Evolutionary conservation across 1,284 basidiomycete species (phyloP), one percentile per base, ranked within the genome.

Genomic region (Golubevia sp.): DNA sequence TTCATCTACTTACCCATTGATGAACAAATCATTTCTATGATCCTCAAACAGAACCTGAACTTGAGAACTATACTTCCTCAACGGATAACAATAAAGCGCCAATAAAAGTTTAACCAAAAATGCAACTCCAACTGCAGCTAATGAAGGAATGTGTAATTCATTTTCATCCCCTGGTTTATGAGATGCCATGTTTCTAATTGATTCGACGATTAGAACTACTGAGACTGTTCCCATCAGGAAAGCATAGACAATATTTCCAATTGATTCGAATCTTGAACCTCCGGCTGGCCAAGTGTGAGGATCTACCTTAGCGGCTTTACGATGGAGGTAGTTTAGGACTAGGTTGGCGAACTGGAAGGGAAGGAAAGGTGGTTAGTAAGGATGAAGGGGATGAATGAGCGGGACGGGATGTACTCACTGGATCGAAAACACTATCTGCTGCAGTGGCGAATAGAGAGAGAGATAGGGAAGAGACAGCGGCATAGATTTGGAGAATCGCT

Each of bases 21-120:
- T 89, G 83, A 90, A 93, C 25, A 95, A 83, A 77, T 96, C 94
- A 74, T 96, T 96, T 15, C 79, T 68, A 64, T 97, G 95, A 79
- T 97, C 95, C 83, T 97, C 93, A 92, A 93, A 98, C 24, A 98
- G 88, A 3, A 97, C 90, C 60, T 90, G 89, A 1, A 99, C 94
- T 83, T 99, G 96, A 71, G 91, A 93, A 6, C 91, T 93, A 67
- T 89, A 89, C 49, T 87, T 87, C 49, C 92, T 89, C 58, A 96
- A 87, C 1, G 91, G 88, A 72, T 86, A 89, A 84, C 94, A 96
- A 85, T 95, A 96, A 3, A 94, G 51, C 85, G 97, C 97, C 49
- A 99, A 88, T 0, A 89, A 34, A 50, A 93, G 87, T 84, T 99
- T 99, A 72, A 92, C 54, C 69, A 92, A 89, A 69, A 96, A 88